Conservation (phyloP, 202 grass and related monocot genomes). For the Hordeum pubiflorum region DNA sequence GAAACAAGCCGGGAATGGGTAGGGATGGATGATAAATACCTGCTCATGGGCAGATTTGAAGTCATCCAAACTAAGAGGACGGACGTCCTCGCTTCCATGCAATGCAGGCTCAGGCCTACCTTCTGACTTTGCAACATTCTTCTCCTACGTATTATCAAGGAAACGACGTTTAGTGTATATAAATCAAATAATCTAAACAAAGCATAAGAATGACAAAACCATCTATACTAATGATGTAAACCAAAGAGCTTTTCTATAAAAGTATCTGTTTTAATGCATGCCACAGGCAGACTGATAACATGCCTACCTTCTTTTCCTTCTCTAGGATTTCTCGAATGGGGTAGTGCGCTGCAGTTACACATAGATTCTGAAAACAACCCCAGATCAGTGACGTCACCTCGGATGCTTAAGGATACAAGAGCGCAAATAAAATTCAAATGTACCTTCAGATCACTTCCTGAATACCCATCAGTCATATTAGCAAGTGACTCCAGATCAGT, state of each 20-base stretch:
- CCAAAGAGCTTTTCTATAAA: neutral
- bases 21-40: constrained; percentile 22
- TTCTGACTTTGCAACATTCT: constrained; percentile 55
- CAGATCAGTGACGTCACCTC: neutral
- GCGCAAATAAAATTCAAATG: constrained; percentile 17
- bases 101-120: constrained; percentile 60
- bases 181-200: neutral
- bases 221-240: neutral
- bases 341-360: constrained; percentile 88
- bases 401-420: constrained; percentile 2
- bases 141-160: constrained; percentile 48
- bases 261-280: neutral
- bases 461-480: constrained; percentile 98
- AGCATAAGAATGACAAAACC: neutral
- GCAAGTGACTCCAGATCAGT: constrained; percentile 70
- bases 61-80: constrained; percentile 77
- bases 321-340: constrained; percentile 95
- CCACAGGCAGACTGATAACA: neutral
- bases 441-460: constrained; percentile 98
- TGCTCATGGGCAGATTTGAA: constrained; percentile 99
- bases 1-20: neutral
- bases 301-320: constrained; percentile 94
- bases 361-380: constrained; percentile 73
- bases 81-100: constrained; percentile 77
- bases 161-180: neutral